Base-by-base conservation (phyloP, 768 basidiomycete species). In the Auriscalpium orientale region DNA sequence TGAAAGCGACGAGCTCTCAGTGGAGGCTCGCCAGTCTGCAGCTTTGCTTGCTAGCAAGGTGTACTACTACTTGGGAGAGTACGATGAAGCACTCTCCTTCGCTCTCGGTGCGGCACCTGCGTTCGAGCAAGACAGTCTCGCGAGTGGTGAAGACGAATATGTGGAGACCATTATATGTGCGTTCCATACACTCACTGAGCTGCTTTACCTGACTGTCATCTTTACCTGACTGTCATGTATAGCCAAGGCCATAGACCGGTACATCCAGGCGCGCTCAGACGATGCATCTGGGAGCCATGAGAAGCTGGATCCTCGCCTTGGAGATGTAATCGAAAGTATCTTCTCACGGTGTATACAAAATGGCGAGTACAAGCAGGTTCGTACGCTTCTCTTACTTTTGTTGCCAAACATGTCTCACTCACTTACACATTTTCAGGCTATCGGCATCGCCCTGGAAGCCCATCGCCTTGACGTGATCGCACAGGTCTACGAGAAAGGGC, bases 201-300 rank as follows among this genome's bases (percentile, higher is more conserved):
- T 45, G 16, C 18, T 34, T 33, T 35, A 22, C 21, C 21, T 53
- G 54, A n/a, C 51, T 54, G 51, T 11, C 37, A 16, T 18, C 38
- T 45, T 38, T n/a, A 28, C 9, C 37, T 46, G 10, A 53, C 15
- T 21, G 52, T 20, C 21, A 35, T 9, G 18, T 57, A 16, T 49
- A 97, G 95, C 97, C 64, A 95, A 91, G 68, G 94, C 94, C 52
- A 93, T 99, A 64, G 97, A 99, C 79, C 81, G 85, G 55, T 98
- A 97, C 65, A 90, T 98, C 60, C 73, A 81, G 52, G 73, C 81
- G 34, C 83, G 91, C 37, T 68, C 79, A 1, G 76, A 83, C 55
- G 85, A 85, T 58, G 75, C 78, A 60, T 66, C 72, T 11, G 71
- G 65, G 6, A 54, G 66, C 2, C 76, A 76, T 10, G 77, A 78